Evolutionary conservation across 352 stramenopile species (phyloP).

Genomic region (Pythium monospermum): DNA sequence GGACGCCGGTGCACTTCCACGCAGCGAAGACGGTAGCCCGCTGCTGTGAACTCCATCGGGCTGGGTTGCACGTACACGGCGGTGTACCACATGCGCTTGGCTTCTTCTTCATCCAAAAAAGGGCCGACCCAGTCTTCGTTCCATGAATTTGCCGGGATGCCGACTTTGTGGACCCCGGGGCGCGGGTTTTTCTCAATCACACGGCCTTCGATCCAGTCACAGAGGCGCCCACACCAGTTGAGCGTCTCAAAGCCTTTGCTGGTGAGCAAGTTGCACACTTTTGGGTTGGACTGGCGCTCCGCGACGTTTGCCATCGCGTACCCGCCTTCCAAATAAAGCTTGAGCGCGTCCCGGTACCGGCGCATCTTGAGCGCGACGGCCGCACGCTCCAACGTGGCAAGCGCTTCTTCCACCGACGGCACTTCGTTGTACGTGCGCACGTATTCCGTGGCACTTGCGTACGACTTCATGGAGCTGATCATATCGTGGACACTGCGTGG

Average conservation of each 20-base stretch:
- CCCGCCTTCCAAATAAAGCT: conserved; percentile 77
- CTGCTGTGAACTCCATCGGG: conserved; percentile 71
- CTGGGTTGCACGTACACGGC: conserved; percentile 59
- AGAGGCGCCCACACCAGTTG: conserved; percentile 78
- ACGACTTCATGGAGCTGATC: conserved; percentile 77
- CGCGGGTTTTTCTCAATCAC: conserved; percentile 67
- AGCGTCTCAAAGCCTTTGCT: conserved; percentile 84
- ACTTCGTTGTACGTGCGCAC: conserved; percentile 73
- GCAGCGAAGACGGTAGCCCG: conserved; percentile 70
- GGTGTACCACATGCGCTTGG: conserved; percentile 75
- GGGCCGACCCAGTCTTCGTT: conserved; percentile 75
- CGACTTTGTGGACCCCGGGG: conserved; percentile 74
- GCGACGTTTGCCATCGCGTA: conserved; percentile 83
- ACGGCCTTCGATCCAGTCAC: conserved; percentile 83
- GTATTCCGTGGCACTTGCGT: conserved; percentile 65
- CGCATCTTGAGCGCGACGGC: conserved; percentile 46
- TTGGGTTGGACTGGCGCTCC: conserved; percentile 69
- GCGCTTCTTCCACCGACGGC: conserved; percentile 73
- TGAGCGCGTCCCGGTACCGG: conserved; percentile 73
- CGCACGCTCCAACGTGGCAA: conserved; percentile 66
- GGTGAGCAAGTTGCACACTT: conserved; percentile 83
- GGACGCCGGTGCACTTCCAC: conserved; percentile 69
- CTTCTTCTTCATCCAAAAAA: conserved; percentile 70
- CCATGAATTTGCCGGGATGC: conserved; percentile 58
- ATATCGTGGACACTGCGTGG: conserved; percentile 59